phyloP scores from a whole-genome alignment of 805 yeast genomes.

The Yarrowia hollandica region DNA sequence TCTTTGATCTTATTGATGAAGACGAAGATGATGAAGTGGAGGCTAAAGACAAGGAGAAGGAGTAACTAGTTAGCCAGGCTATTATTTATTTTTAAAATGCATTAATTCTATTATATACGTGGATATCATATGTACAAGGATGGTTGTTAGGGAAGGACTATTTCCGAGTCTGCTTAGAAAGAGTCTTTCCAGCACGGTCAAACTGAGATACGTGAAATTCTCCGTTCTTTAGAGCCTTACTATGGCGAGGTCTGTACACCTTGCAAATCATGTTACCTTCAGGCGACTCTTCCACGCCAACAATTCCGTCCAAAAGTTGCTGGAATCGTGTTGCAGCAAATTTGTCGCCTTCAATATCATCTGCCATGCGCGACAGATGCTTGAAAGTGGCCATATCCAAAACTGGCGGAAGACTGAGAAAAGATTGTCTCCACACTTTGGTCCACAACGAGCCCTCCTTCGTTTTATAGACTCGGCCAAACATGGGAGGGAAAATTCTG shows the following conservation, averaged over 20 bases:
- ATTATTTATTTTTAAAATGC: background rate
- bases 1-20: slow-evolving; percentile 2
- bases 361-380: background rate
- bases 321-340: background rate
- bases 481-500: background rate
- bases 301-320: background rate
- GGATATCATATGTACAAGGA: no score
- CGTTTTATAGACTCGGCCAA: background rate
- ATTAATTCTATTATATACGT: no score
- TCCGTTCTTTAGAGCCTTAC: background rate
- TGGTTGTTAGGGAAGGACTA: no score
- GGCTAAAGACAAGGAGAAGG: background rate
- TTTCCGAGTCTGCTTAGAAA: no score
- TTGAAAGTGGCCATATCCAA: slow-evolving; percentile 7
- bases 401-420: background rate
- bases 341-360: background rate
- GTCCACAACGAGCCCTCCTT: background rate
- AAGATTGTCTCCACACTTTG: background rate
- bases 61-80: no score
- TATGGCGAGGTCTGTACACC: background rate
- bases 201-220: background rate
- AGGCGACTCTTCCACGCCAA: background rate
- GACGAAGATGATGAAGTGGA: background rate
- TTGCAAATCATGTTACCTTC: background rate
- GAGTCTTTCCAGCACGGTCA: background rate